These are phyloP conservation scores for Candida dubliniensis DNA, from an alignment of 1,139 yeast genomes.

Conservation along the genomic window DNA sequence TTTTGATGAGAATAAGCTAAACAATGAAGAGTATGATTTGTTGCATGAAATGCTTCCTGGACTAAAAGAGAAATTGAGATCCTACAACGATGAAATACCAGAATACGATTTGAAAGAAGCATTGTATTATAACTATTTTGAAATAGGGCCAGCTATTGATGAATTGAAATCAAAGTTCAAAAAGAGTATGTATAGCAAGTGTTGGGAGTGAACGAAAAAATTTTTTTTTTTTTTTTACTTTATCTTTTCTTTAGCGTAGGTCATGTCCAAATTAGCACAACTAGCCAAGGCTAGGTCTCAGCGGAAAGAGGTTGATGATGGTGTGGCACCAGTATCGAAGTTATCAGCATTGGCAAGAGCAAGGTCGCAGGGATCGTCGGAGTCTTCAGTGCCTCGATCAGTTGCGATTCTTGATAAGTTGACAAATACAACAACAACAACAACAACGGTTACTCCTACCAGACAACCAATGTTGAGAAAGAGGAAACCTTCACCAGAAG, in stretches of 20 bases:
- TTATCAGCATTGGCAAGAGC: slow-evolving; percentile 50
- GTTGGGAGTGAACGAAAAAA: too few relatives aligned
- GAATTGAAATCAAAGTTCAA: slow-evolving; percentile 50
- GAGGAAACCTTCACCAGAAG: neutral
- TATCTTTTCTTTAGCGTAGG: neutral
- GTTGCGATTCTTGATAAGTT: slow-evolving; percentile 24
- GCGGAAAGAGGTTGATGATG: too few relatives aligned
- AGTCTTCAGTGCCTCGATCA: slow-evolving; percentile 15
- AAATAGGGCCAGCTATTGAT: slow-evolving; percentile 50
- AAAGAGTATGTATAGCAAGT: slow-evolving; percentile 40
- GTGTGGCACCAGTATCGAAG: slow-evolving; percentile 39
- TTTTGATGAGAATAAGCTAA: slow-evolving; percentile 22
- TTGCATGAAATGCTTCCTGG: slow-evolving; percentile 43
- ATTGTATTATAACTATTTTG: slow-evolving; percentile 61
- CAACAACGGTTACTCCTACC: slow-evolving; percentile 1
- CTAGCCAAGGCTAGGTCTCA: slow-evolving; percentile 21
- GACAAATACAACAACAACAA: slow-evolving; percentile 3
- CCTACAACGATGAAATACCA: slow-evolving; percentile 46
- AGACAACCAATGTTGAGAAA: slow-evolving; percentile 6
- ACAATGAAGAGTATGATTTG: slow-evolving; percentile 39
- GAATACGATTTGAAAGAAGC: slow-evolving; percentile 59
- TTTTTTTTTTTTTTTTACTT: neutral
- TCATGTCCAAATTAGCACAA: slow-evolving; percentile 22
- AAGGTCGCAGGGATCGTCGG: slow-evolving; percentile 27
- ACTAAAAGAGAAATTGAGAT: slow-evolving; percentile 33